Evolutionary conservation across 495 filamentous ascomycete genomes (phyloP), one percentile per base, ranked within the genome.

Genomic region (Trichocladium uniseriatum): DNA sequence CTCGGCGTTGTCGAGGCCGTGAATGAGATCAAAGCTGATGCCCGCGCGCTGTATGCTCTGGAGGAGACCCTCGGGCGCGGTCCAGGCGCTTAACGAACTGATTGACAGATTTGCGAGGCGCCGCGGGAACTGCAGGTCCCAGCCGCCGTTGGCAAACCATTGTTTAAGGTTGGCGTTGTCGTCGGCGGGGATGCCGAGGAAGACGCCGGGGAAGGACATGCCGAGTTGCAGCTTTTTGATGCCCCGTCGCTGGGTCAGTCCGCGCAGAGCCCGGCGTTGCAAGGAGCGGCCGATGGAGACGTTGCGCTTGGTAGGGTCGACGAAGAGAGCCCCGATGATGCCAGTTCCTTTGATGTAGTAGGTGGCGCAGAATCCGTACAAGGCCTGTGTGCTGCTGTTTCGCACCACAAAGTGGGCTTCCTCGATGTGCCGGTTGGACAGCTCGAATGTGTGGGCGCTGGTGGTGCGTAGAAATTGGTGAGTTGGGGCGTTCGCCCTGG

Each of bases 361-460:
- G 9, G 89, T 94, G 0, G 86, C 81, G 61, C 86, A 88, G 64
- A 95, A 95, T 19, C 89, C 89, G 63, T 91, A 94, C 8, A 95
- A 67, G 0, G 84, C 86, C 39, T 86, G 81, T 1, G 89, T 95
- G 63, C 81, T 89, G 67, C 84, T 90, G 66, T 94, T 95, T 7
- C 89, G 84, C 38, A 95, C 89, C 16, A 94, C 86, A 61, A 87
- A 94, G 58, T 95, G 89, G 9, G 83, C 71, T 63, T 91, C 87
- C 41, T 86, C 79, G 27, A 91, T 81, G 70, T 49, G 74, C 6
- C 65, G 72, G 61, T 79, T 75, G 58, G 75, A 78, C 5, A 94
- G 68, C 27, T 86, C 76, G 59, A 95, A 92, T 3, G 82, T 80
- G 46, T 73, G 76, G n/a, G 83, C 81, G n/a, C 70, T 79, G n/a